Conservation (phyloP, 257 asterid species). For the Solanum commersonii region DNA sequence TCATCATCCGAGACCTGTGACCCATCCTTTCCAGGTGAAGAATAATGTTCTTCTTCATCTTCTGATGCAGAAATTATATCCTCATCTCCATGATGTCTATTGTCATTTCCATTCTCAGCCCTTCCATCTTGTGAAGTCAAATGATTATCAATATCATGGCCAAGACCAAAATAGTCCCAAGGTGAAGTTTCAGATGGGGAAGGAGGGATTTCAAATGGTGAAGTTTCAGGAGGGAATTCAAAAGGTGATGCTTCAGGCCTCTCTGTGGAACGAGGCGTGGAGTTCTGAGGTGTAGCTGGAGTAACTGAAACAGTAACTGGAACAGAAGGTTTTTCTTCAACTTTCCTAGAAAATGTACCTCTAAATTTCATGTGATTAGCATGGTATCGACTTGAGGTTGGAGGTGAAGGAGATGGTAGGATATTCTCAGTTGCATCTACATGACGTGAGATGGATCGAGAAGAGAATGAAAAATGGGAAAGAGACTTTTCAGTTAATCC, state of each 20-base stretch:
- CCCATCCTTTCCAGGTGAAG: conserved; percentile 40
- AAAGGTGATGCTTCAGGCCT: conserved; percentile 35
- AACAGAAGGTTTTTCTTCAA: conserved; percentile 62
- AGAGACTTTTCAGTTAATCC: conserved; percentile 35
- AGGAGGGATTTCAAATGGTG: conserved; percentile 33
- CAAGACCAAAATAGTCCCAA: conserved; percentile 91
- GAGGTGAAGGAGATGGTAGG: conserved; percentile 60
- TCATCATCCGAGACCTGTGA: conserved; percentile 80
- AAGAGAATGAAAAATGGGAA: conserved; percentile 51
- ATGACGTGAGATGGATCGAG: conserved; percentile 42
- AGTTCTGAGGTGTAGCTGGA: conserved; percentile 52
- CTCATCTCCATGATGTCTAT: conserved; percentile 21
- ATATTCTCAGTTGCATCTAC: conserved; percentile 33
- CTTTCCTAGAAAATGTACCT: conserved; percentile 54
- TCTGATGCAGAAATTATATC: conserved; percentile 33
- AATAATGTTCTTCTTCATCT: conserved; percentile 36
- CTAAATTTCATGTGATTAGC: conserved; percentile 68
- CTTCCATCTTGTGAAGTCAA: conserved; percentile 35
- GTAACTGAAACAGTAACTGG: conserved; percentile 47
- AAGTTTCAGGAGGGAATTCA: conserved; percentile 42
- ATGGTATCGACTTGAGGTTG: conserved; percentile 27
- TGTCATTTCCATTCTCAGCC: conserved; percentile 23
- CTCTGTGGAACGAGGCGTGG: conserved; percentile 46
- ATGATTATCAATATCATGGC: conserved; percentile 52
- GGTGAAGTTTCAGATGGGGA: conserved; percentile 47